Evolutionary conservation across 768 basidiomycete species (phyloP).

Genomic region (Naematelia encephala): DNA sequence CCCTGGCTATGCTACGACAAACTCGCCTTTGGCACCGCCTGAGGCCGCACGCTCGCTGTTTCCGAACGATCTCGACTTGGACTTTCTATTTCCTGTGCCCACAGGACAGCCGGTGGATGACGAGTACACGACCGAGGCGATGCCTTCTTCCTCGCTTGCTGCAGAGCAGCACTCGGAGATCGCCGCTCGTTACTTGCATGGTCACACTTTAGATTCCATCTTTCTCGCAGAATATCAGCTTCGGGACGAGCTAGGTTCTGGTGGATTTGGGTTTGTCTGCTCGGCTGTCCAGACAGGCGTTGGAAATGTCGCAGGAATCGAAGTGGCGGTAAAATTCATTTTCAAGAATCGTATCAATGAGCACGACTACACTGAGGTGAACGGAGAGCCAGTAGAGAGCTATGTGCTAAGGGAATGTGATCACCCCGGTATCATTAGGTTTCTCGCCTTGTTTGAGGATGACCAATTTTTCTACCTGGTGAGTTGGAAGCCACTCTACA

Average conservation of each 20-base stretch:
- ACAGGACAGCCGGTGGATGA: not conserved
- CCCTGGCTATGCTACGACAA: not conserved
- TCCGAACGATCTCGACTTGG: not conserved
- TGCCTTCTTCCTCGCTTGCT: not conserved
- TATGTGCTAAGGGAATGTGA: slow-evolving; percentile 66
- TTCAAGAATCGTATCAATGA: slow-evolving; percentile 66
- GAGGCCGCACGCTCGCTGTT: not conserved
- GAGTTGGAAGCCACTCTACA: slow-evolving; percentile 41
- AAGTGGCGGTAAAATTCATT: slow-evolving; percentile 95
- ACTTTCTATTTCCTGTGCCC: not conserved
- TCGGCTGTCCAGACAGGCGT: slow-evolving; percentile 63
- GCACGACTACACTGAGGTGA: slow-evolving; percentile 15
- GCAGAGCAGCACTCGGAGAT: slow-evolving; percentile 14
- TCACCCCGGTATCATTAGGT: slow-evolving; percentile 78
- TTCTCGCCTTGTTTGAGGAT: slow-evolving; percentile 81
- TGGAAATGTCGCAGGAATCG: slow-evolving; percentile 54
- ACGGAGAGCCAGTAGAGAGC: slow-evolving; percentile 66
- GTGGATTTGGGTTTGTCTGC: slow-evolving; percentile 95
- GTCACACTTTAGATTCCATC: slow-evolving; percentile 29
- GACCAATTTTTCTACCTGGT: slow-evolving; percentile 81
- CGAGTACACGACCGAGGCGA: not conserved
- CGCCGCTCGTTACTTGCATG: slow-evolving; percentile 23
- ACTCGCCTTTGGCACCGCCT: not conserved
- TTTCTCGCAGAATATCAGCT: slow-evolving; percentile 47
- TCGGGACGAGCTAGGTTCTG: slow-evolving; percentile 64